Percentiles rank a stretch among this genome's conserved stretches.
Evolutionary conservation across 805 yeast genomes (phyloP).

Genomic region (Zygotorulaspora florentina): DNA sequence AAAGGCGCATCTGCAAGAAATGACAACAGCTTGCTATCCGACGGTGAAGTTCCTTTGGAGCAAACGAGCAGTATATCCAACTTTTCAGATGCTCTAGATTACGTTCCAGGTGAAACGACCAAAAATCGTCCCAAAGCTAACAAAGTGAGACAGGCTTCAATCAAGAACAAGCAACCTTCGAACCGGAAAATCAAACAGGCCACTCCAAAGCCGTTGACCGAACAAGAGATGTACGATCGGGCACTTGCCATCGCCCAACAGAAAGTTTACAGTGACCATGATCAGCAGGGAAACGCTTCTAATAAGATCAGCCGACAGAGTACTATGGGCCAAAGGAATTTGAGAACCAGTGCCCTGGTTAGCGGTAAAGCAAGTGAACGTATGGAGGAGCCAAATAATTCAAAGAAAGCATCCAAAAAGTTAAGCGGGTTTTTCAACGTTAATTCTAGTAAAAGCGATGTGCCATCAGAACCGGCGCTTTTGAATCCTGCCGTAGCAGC

Average conservation of each 20-base stretch:
- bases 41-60: constrained; percentile 17
- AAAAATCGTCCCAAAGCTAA: neutral
- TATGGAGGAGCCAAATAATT: constrained; percentile 1
- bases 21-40: neutral
- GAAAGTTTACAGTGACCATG: constrained; percentile 48
- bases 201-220: constrained; percentile 14
- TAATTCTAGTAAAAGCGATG: constrained; percentile 1
- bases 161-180: neutral
- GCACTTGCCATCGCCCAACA: constrained; percentile 55
- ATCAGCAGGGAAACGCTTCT: constrained; percentile 7
- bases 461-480: constrained; percentile 1
- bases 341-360: constrained; percentile 13
- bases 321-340: constrained; percentile 23
- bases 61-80: constrained; percentile 25
- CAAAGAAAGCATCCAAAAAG: constrained; percentile 1
- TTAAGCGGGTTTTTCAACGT: constrained; percentile 9
- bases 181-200: neutral
- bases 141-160: neutral
- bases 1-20: constrained; percentile 5
- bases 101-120: constrained; percentile 10
- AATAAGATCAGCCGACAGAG: constrained; percentile 2
- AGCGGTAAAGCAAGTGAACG: neutral
- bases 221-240: constrained; percentile 49
- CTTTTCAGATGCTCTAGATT: constrained; percentile 30
- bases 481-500: neutral